Conservation (phyloP, 208 protist genomes). For the Leishmania major region DNA sequence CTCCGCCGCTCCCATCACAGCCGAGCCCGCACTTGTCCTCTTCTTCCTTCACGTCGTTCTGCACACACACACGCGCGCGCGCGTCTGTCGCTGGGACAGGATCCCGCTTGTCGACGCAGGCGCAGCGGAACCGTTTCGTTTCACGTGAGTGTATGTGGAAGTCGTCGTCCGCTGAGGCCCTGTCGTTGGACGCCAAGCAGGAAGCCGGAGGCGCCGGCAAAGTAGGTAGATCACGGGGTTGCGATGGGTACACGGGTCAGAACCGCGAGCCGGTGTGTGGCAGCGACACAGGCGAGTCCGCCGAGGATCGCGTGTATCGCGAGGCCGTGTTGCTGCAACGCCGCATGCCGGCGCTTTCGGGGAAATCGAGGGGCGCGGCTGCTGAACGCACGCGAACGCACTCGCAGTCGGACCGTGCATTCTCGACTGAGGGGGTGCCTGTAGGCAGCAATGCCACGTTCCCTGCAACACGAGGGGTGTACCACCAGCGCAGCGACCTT, state of each 20-base stretch:
- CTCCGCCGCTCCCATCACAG: background rate
- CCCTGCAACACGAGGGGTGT: background rate
- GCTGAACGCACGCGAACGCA: background rate
- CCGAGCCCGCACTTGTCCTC: background rate
- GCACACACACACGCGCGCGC: background rate
- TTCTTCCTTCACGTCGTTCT: background rate
- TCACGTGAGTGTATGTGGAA: slow-evolving; percentile 22
- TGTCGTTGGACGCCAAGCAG: background rate
- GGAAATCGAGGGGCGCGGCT: background rate
- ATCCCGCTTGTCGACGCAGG: slow-evolving; percentile 6
- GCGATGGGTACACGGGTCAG: background rate
- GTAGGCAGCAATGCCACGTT: background rate
- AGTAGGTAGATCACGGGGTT: background rate
- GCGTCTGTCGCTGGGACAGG: background rate
- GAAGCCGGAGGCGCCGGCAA: background rate
- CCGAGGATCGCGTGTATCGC: slow-evolving; percentile 18
- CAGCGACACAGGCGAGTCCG: slow-evolving; percentile 7
- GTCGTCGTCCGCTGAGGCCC: background rate
- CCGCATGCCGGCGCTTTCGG: slow-evolving; percentile 15
- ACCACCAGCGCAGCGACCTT: background rate
- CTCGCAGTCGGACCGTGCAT: background rate
- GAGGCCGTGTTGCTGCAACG: slow-evolving; percentile 33
- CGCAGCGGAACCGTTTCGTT: slow-evolving; percentile 17
- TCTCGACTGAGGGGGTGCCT: background rate
- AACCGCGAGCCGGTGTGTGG: background rate